Evolutionary conservation across 768 basidiomycete species (phyloP).

Genomic region (Trametes meyenii): DNA sequence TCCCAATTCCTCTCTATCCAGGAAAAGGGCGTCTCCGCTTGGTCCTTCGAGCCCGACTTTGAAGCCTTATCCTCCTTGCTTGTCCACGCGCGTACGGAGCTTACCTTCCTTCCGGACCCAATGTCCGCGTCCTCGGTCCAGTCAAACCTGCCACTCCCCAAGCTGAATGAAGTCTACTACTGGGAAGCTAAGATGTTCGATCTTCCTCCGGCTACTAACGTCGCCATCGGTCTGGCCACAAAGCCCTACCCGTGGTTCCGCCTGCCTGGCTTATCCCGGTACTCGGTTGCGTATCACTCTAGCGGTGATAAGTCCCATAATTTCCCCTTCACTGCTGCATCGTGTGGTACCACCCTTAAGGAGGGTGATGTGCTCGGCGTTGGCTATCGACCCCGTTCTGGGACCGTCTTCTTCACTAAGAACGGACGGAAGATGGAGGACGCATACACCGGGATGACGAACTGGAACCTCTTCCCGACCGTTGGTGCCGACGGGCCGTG

Average conservation of each 20-base stretch:
- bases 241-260: conserved; percentile 97
- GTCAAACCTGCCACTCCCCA: conserved; percentile 95
- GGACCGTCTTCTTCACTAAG: conserved; percentile 98
- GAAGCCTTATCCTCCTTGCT: conserved; percentile 91
- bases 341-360: conserved; percentile 83
- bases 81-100: conserved; percentile 94
- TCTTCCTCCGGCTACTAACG: conserved; percentile 81
- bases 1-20: conserved; percentile 99
- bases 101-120: conserved; percentile 97
- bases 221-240: conserved; percentile 93
- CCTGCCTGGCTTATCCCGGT: conserved; percentile 81
- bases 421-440: conserved; percentile 98
- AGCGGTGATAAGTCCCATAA: conserved; percentile 98
- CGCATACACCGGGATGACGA: conserved; percentile 86
- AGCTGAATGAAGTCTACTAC: conserved; percentile 98
- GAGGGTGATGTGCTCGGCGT: conserved; percentile 97
- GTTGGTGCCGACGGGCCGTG: conserved; percentile 96
- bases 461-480: conserved; percentile 95
- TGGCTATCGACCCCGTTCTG: conserved; percentile 93
- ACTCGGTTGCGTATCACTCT: conserved; percentile 94
- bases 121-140: conserved; percentile 93
- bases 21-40: conserved; percentile 98
- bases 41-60: conserved; percentile 99
- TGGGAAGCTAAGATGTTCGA: conserved; percentile 99
- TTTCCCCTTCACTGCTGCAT: conserved; percentile 86